Conservation (phyloP, 495 filamentous ascomycete species). For the Aspergillus bridgeri region DNA sequence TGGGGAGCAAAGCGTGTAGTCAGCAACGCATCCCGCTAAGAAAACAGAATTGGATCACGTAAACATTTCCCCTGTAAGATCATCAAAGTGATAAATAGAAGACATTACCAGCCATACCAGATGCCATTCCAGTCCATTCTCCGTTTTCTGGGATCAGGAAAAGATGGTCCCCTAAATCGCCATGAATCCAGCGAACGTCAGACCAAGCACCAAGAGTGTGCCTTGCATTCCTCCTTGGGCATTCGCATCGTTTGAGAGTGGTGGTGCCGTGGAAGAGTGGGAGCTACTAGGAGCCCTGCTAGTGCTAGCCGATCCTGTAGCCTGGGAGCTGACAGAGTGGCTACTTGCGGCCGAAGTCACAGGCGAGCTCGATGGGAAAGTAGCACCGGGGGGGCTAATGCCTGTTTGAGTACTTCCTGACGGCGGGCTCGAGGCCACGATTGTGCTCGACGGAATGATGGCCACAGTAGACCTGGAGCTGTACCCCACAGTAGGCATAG, state of each 20-base stretch:
- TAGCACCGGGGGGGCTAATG: constrained; percentile 1
- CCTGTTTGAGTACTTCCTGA: constrained; percentile 4
- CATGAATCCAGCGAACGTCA: constrained; percentile 9
- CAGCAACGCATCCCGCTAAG: constrained; percentile 3
- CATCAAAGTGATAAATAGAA: not conserved
- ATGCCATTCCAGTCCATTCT: not conserved
- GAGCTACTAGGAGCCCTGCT: constrained; percentile 5
- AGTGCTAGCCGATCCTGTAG: constrained; percentile 3
- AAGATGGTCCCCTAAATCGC: constrained; percentile 2
- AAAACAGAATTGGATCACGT: constrained; percentile 1
- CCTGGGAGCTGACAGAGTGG: constrained; percentile 4
- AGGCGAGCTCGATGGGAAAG: constrained; percentile 5
- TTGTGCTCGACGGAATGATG: not conserved
- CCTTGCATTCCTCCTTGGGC: constrained; percentile 1
- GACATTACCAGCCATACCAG: constrained; percentile 1
- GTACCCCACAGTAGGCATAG: not conserved
- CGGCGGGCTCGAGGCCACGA: not conserved
- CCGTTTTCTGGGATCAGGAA: not conserved
- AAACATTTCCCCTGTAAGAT: not conserved
- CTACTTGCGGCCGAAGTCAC: constrained; percentile 6
- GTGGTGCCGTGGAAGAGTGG: constrained; percentile 6
- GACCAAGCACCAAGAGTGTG: constrained; percentile 6
- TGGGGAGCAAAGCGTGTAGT: constrained; percentile 3
- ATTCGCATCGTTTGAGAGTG: constrained; percentile 7
- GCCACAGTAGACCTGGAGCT: not conserved